Evolutionary conservation across 352 stramenopile genomes (phyloP).

Genomic region (Phytophthora europaea): DNA sequence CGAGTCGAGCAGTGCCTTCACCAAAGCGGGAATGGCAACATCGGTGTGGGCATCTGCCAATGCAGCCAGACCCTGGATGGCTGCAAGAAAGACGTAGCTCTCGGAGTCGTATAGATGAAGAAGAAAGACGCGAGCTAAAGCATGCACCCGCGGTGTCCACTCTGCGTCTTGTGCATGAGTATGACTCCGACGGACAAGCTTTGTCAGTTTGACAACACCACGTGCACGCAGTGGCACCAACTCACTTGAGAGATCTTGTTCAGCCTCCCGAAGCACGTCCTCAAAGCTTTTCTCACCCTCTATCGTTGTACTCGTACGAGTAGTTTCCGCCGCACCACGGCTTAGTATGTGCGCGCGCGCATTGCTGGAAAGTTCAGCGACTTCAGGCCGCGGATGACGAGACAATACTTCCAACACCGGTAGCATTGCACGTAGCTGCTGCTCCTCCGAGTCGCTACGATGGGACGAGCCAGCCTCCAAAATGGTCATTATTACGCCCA

Average conservation of each 20-base stretch:
- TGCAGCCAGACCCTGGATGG: conserved; percentile 75
- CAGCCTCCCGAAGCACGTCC: conserved; percentile 57
- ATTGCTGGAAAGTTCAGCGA: conserved; percentile 78
- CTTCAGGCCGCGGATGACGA: conserved; percentile 57
- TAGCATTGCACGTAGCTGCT: conserved; percentile 66
- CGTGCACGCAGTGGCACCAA: conserved; percentile 80
- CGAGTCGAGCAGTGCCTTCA: conserved; percentile 56
- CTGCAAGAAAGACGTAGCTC: conserved; percentile 89
- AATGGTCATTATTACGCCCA: conserved; percentile 84
- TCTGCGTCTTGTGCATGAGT: conserved; percentile 44
- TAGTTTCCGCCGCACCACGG: conserved; percentile 31
- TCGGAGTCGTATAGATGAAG: conserved; percentile 72
- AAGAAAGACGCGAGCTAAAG: conserved; percentile 70
- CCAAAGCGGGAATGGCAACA: conserved; percentile 75
- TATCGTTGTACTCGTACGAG: not conserved
- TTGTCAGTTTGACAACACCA: conserved; percentile 79
- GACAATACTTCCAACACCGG: conserved; percentile 74
- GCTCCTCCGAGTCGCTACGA: conserved; percentile 65
- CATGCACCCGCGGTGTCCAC: conserved; percentile 63
- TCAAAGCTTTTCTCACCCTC: conserved; percentile 59
- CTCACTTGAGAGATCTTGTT: conserved; percentile 68
- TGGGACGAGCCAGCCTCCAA: conserved; percentile 67
- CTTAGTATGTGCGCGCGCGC: conserved; percentile 74
- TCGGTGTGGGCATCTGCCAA: conserved; percentile 70
- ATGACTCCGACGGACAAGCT: conserved; percentile 74